phyloP scores from a whole-genome alignment of 345 rosid genomes.

The Corchorus capsularis region DNA sequence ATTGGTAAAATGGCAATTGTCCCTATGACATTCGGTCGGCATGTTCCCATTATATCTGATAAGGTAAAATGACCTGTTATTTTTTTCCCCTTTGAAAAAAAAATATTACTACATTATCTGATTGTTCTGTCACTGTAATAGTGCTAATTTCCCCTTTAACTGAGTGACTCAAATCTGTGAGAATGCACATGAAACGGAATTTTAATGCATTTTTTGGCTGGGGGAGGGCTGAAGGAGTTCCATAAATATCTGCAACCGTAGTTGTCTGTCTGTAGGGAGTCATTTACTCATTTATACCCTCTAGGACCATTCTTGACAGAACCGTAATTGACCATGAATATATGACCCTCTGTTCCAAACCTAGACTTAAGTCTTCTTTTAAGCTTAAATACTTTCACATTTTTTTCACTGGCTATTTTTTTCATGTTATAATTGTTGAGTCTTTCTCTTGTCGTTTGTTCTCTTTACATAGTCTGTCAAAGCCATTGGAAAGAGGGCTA shows the following conservation, averaged over 20 bases:
- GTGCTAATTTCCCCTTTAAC: not conserved
- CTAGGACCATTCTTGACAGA: not conserved
- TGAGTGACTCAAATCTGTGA: not conserved
- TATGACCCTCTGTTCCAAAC: not conserved
- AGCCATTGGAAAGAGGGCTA: not conserved
- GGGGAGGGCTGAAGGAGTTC: not conserved
- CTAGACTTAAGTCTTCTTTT: conserved; percentile 5
- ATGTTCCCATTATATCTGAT: conserved; percentile 86
- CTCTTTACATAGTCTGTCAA: not conserved
- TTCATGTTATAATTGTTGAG: not conserved
- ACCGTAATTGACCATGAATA: not conserved
- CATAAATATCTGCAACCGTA: not conserved
- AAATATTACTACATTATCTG: not conserved
- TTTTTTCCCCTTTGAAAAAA: not conserved
- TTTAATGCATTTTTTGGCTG: not conserved
- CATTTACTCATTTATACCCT: not conserved
- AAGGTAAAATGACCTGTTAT: conserved; percentile 48
- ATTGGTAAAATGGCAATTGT: conserved; percentile 90
- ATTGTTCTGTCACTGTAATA: not conserved
- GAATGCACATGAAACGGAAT: not conserved
- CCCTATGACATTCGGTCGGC: conserved; percentile 98
- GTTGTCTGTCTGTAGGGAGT: not conserved
- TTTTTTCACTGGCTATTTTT: not conserved
- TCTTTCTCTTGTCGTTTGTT: not conserved
- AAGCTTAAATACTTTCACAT: not conserved